Base-by-base conservation (phyloP, 1,284 basidiomycete genomes). In the Xerocomus nothofagi region DNA sequence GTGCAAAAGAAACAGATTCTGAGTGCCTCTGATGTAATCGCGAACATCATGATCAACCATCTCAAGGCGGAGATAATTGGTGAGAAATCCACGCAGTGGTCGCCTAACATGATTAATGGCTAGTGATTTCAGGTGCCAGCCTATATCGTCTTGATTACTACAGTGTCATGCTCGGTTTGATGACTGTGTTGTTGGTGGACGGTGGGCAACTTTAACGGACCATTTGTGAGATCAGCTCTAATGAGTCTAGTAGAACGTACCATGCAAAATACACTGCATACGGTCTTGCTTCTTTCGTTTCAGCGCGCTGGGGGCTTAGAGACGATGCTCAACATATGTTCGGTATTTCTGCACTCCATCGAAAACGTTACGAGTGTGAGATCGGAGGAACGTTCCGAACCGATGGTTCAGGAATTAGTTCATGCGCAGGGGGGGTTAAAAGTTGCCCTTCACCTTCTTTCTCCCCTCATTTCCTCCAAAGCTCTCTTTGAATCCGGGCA, bases 401-500 rank as follows among this genome's bases (percentile, higher is more conserved):
- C 64, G 4, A 75, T 79, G 52, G 76, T 81, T 50, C 81, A 83
- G 54, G 83, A 86, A 51, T 72, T 90, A 21, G 74, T 83, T 2
- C 84, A 91, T 62, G 88, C 89, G 1, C 91, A 86, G 51, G 84
- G 85, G 30, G 91, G 88, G 8, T 69, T 97, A 47, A 93, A 92
- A 68, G 84, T 93, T 36, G 85, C 86, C 1, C 76, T 97, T 21
- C 81, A 89, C 55, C 73, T 98, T 30, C 72, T 98, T 27, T 78
- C 84, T 50, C 84, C 87, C 8, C 75, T 98, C 40, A 79, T 92
- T 24, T 86, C 88, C 1, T 81, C 88, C 27, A 89, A 88, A 58
- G 81, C 89, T 12, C 74, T 97, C 21, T 78, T 93, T 49, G 94
- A 98, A 53, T 91, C 91, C 11, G 77, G 84, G 1, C 94, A 98